These are phyloP conservation scores for Fusarium sp. DNA, from an alignment of 2,329 filamentous ascomycete species.

Conservation along the genomic window DNA sequence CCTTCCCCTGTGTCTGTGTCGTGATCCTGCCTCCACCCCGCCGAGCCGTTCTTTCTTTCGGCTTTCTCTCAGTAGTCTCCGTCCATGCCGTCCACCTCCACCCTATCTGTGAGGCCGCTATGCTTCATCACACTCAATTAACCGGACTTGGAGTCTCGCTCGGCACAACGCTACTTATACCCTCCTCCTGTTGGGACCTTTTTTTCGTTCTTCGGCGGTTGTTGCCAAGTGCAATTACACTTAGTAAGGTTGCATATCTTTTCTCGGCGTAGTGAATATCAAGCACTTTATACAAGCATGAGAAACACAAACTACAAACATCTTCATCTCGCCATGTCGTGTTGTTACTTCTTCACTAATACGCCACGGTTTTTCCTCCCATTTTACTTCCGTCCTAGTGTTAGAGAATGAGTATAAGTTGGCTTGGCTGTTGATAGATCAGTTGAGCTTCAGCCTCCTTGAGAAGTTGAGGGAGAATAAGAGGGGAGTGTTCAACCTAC, in stretches of 20 bases:
- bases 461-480: background rate
- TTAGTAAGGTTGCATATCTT: slow-evolving; percentile 3
- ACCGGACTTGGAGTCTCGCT: slow-evolving; percentile 33
- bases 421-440: background rate
- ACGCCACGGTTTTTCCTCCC: slow-evolving; percentile 8
- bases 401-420: background rate
- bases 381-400: slow-evolving; percentile 15
- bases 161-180: slow-evolving; percentile 35
- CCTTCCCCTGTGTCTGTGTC: slow-evolving; percentile 13
- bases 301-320: background rate
- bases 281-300: background rate
- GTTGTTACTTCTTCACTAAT: background rate
- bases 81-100: slow-evolving; percentile 19
- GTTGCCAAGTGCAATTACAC: slow-evolving; percentile 15
- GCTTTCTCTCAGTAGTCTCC: slow-evolving; percentile 13
- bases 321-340: background rate
- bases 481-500: slow-evolving; percentile 1
- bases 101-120: slow-evolving; percentile 38
- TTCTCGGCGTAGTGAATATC: background rate
- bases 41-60: slow-evolving; percentile 5
- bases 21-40: background rate
- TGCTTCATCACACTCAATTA: slow-evolving; percentile 41
- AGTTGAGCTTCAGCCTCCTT: slow-evolving; percentile 8
- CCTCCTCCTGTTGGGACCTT: slow-evolving; percentile 35
- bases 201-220: slow-evolving; percentile 34